Evolutionary conservation across 129 eudicot genomes (phyloP).

Genomic region (Mikania micrantha): DNA sequence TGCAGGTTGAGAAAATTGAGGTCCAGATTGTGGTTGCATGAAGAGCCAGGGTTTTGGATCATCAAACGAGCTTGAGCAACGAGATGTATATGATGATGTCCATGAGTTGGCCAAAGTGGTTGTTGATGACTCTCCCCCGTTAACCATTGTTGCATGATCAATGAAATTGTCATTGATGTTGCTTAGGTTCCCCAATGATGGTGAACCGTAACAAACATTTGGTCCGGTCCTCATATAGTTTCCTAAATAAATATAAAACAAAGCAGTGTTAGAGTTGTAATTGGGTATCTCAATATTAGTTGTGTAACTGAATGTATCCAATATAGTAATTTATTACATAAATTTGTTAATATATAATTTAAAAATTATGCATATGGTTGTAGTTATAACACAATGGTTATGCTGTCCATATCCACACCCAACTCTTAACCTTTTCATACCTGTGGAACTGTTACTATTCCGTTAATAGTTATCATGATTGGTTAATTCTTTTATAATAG

Average conservation of each 20-base stretch:
- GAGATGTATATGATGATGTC: conserved; percentile 24
- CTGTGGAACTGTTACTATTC: no score
- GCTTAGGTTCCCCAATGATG: conserved; percentile 36
- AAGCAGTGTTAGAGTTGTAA: neutral
- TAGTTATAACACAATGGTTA: no score
- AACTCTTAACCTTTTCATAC: no score
- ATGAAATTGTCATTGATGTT: conserved; percentile 20
- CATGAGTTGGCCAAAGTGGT: conserved; percentile 27
- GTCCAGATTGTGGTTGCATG: conserved; percentile 42
- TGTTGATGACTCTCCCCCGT: conserved; percentile 6
- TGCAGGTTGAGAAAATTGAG: conserved; percentile 33
- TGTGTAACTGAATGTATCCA: neutral
- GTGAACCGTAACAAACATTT: conserved; percentile 24
- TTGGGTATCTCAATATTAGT: neutral
- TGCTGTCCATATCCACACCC: no score
- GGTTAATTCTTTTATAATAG: no score
- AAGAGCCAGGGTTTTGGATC: conserved; percentile 49
- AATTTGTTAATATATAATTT: neutral
- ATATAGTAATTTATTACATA: neutral
- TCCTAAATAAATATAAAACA: conserved; percentile 31
- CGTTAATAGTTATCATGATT: no score
- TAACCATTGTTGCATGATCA: conserved; percentile 30
- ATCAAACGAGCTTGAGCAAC: conserved; percentile 20
- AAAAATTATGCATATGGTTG: no score
- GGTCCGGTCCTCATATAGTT: conserved; percentile 31